Evolutionary conservation across 441 rosid genomes (phyloP), one percentile per base, ranked within the genome.

Genomic region (Francoa sonchifolia): DNA sequence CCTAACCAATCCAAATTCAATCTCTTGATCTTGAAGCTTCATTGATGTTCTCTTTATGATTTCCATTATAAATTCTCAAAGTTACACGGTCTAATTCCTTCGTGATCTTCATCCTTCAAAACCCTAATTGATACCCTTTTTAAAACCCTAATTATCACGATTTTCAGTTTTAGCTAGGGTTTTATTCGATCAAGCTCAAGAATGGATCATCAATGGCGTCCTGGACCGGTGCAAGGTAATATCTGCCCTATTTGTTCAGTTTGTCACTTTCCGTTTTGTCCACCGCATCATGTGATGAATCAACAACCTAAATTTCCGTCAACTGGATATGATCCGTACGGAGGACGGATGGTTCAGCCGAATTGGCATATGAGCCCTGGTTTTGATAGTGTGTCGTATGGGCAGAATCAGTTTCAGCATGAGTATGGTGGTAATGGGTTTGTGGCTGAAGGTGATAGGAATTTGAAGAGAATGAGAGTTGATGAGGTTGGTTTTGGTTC

Each of bases 181-280:
- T n/a, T n/a, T n/a, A n/a, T n/a, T n/a, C n/a, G n/a, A 11, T 22
- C 19, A 35, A 11, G 23, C 44, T 18, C 28, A 33, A 26, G 30
- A 12, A 76, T 74, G 82, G 73, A 73, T 52, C 67, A 58, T 34
- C 88, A 75, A 60, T 89, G 94, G 95, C 77, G 86, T 31, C 78
- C 65, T 50, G 32, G 66, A 48, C 76, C 70, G 17, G 47, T 65
- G 6, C 88, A 62, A 36, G 63, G 54, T 10, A 64, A 36, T 53
- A 26, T 60, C 46, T 81, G 92, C 57, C 88, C 94, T 0, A 42
- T 66, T 40, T 89, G 94, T 54, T 50, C 72, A 3, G 39, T 50
- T 43, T 63, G 73, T 10, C 92, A 89, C 57, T 73, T 81, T 60
- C 97, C 97, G 8, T 81, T 84, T 46, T 89, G 97, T 46, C 70